These are phyloP conservation scores for Pseudoperonospora humuli DNA, from an alignment of 352 stramenopile species.

Conservation along the genomic window DNA sequence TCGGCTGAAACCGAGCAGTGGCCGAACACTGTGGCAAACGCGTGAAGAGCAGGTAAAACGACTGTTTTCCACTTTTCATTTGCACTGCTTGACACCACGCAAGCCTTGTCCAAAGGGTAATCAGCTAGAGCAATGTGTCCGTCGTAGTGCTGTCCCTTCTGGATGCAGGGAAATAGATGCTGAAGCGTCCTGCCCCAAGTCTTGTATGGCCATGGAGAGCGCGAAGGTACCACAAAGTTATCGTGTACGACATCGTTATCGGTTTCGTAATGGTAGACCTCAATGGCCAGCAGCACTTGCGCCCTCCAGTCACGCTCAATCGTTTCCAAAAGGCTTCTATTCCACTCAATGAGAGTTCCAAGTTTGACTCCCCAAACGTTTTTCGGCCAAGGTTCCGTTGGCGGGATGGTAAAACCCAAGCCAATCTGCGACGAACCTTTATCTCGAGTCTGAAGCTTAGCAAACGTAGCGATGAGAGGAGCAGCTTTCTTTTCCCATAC, in stretches of 20 bases:
- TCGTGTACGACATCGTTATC: conserved; percentile 15
- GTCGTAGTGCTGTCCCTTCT: conserved; percentile 17
- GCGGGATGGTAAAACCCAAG: conserved; percentile 11
- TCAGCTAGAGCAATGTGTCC: conserved; percentile 15
- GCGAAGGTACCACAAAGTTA: conserved; percentile 21
- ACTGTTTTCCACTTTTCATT: conserved; percentile 12
- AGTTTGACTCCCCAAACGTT: conserved; percentile 20
- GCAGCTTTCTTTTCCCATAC: conserved; percentile 20
- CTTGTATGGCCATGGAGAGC: conserved; percentile 18
- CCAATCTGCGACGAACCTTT: conserved; percentile 7
- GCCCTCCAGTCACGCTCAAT: conserved; percentile 21
- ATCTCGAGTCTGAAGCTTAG: conserved; percentile 12
- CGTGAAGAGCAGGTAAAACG: conserved; percentile 19
- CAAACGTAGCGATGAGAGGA: conserved; percentile 18
- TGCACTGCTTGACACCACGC: conserved; percentile 1
- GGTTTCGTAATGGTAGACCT: conserved; percentile 22
- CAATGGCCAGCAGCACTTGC: conserved; percentile 16
- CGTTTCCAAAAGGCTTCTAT: conserved; percentile 9
- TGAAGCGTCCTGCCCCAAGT: conserved; percentile 18
- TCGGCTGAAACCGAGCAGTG: conserved; percentile 14
- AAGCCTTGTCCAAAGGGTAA: conserved; percentile 3
- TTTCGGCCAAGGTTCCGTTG: conserved; percentile 19
- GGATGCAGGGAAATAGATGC: conserved; percentile 13
- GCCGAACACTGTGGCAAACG: conserved; percentile 17
- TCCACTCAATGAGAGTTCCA: conserved; percentile 19